Conservation (phyloP, 1,284 basidiomycete species). For the Flammula alnicola region DNA sequence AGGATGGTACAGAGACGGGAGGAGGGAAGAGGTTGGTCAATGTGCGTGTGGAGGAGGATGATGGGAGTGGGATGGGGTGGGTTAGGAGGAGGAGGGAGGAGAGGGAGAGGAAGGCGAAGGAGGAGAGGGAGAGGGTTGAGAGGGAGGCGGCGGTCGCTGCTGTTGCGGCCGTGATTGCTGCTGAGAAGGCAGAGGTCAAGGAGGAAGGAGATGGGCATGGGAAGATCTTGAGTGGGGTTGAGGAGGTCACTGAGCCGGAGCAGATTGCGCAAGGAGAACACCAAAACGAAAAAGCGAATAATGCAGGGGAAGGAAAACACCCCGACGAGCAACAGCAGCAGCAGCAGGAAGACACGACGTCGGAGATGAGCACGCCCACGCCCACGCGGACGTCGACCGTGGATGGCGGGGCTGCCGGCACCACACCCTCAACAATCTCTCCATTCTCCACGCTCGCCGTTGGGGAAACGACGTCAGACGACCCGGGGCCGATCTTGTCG, state of each 20-base stretch:
- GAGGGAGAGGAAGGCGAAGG: slow-evolving; percentile 49
- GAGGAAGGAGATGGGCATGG: slow-evolving; percentile 9
- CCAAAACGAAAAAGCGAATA: slow-evolving; percentile 18
- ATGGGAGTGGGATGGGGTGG: slow-evolving; percentile 80
- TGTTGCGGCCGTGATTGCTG: slow-evolving; percentile 50
- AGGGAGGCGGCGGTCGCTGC: slow-evolving; percentile 64
- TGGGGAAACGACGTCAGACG: not conserved
- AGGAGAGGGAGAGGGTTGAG: slow-evolving; percentile 41
- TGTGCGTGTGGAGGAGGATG: slow-evolving; percentile 50
- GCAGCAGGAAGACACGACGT: slow-evolving; percentile 18
- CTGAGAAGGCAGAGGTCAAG: slow-evolving; percentile 46
- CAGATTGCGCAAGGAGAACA: slow-evolving; percentile 13
- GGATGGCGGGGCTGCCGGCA: slow-evolving; percentile 1
- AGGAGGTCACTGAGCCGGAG: not conserved
- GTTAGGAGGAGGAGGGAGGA: slow-evolving; percentile 61
- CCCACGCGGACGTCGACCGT: slow-evolving; percentile 20
- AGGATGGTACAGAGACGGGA: slow-evolving; percentile 66
- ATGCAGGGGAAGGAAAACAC: no score
- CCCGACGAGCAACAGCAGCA: slow-evolving; percentile 16
- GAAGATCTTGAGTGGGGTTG: not conserved
- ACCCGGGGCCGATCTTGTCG: not conserved
- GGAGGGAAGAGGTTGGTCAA: slow-evolving; percentile 49
- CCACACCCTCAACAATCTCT: not conserved
- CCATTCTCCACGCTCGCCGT: slow-evolving; percentile 4
- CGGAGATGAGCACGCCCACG: slow-evolving; percentile 23